Evolutionary conservation across 139 green algal species (phyloP), one percentile per base, ranked within the genome.

Genomic region (Chlorella sp.): DNA sequence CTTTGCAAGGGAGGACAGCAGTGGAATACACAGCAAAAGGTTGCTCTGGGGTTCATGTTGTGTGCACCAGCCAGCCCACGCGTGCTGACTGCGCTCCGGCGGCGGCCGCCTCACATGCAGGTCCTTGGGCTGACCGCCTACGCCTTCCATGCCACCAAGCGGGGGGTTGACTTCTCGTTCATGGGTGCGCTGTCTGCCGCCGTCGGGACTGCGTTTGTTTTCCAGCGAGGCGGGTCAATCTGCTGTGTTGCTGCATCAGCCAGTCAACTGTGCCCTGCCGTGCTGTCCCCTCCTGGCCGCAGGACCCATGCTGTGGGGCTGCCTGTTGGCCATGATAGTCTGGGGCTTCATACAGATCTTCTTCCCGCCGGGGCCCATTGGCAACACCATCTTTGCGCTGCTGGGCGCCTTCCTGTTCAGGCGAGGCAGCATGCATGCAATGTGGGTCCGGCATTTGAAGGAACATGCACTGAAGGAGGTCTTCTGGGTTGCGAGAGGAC

Each of bases 321-420:
- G 60, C 60, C 80, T 95, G 4, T 65, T 76, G 86, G 87, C 85
- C 1, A n/a, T 94, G n/a, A 56, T 94, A 57, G 34, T 89, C 13
- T 94, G 81, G 75, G 82, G 87, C 70, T 83, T 96, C 39, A 81
- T 96, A 17, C 93, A 96, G 87, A 73, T 96, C 20, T 89, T 96
- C 72, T 91, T 94, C 55, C 65, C 41, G 15, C 88, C 83, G 0
- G 89, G 88, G 1, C 91, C 88, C 2, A 64, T 90, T 13, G 78
- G 69, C 18, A 39, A 76, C 64, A 86, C 85, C 18, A 86, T 94
- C 51, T 96, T 91, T 80, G 71, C 90, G 1, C 82, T 96, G 25
- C 63, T 96, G 39, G 93, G 92, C 16, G 87, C 93, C 1, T n/a
- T 96, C 18, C 44, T 96, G 20, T 95, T 96, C 65, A 72, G 56